phyloP scores from a whole-genome alignment of 495 filamentous ascomycete species.

The Pyrenula aspistea region DNA sequence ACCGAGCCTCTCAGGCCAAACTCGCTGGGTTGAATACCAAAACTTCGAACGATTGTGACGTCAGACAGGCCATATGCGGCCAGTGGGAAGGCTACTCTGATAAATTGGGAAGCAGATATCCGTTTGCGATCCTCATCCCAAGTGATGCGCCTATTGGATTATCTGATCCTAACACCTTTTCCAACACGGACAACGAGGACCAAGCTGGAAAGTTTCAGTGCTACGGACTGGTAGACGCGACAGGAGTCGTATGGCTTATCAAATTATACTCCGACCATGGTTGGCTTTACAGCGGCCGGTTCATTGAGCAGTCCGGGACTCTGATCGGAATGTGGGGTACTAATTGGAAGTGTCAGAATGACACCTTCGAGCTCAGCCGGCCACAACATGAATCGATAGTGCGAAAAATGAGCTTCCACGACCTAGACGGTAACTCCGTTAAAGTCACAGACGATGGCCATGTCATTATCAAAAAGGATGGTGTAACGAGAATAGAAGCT shows the following conservation, averaged over 20 bases:
- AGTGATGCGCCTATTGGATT: not conserved
- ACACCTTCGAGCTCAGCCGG: not conserved
- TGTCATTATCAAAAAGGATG: not conserved
- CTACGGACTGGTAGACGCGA: not conserved
- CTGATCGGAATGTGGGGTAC: not conserved
- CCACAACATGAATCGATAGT: not conserved
- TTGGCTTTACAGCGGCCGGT: not conserved
- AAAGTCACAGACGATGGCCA: not conserved
- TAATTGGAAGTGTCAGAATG: not conserved
- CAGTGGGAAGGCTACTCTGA: not conserved
- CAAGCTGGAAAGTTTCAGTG: not conserved
- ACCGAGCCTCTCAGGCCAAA: not conserved
- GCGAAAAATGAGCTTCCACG: not conserved
- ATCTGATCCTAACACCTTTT: not conserved
- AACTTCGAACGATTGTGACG: not conserved
- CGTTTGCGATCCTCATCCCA: not conserved
- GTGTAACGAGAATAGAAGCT: not conserved
- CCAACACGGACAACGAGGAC: not conserved
- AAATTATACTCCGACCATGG: not conserved
- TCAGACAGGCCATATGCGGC: not conserved
- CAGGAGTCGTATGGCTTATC: not conserved
- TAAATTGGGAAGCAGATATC: not conserved
- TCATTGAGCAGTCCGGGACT: not conserved
- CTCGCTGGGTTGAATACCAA: not conserved
- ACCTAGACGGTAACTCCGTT: not conserved